Evolutionary conservation across 306 rosid genomes (phyloP).

Genomic region (Casuarina cunninghamiana): DNA sequence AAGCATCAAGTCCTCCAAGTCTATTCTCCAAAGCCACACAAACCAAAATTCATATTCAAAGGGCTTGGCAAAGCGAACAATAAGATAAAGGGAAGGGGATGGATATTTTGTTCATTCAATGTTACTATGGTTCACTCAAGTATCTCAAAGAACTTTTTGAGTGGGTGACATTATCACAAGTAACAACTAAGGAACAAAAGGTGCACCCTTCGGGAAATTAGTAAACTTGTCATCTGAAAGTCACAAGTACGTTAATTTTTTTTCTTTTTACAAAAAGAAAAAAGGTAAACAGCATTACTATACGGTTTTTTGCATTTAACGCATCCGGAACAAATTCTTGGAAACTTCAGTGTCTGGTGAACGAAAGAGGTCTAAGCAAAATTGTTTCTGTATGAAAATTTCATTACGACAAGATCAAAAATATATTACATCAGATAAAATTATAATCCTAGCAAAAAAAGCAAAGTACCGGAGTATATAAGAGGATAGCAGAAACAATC

Average conservation of each 20-base stretch:
- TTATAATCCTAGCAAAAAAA: slow-evolving; percentile 9
- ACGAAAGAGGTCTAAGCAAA: neutral
- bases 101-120: no score
- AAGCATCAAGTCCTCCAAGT: no score
- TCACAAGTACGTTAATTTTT: neutral
- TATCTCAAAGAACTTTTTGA: no score
- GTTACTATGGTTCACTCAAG: no score
- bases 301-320: neutral
- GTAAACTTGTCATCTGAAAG: neutral
- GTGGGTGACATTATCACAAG: no score
- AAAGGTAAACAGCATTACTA: neutral
- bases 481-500: neutral
- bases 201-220: neutral
- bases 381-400: neutral
- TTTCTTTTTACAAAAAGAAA: neutral
- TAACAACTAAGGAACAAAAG: no score
- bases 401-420: neutral
- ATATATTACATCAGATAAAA: neutral
- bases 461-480: neutral
- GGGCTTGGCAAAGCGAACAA: no score
- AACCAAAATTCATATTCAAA: no score
- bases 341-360: neutral
- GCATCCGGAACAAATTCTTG: neutral
- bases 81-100: no score
- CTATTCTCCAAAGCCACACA: no score